Percentiles rank a stretch among this genome's conserved stretches.
Evolutionary conservation across 768 basidiomycete species (phyloP).

Genomic region (Neoboletus magnificus): DNA sequence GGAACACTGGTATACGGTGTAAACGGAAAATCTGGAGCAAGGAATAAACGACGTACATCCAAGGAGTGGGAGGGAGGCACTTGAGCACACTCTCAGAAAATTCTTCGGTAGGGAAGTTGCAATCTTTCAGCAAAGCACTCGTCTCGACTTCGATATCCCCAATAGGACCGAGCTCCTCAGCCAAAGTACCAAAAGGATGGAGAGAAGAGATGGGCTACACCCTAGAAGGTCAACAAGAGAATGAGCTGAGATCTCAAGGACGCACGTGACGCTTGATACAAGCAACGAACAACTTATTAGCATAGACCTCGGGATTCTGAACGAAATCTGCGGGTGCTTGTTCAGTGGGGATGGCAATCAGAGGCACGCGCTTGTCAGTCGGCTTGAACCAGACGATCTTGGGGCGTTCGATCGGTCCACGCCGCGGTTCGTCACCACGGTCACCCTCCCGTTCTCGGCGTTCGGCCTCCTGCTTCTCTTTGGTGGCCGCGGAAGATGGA

Average conservation of each 20-base stretch:
- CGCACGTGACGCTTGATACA: constrained; percentile 97
- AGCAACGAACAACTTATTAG: constrained; percentile 89
- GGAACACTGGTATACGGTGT: constrained; percentile 57
- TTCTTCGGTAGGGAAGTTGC: constrained; percentile 98
- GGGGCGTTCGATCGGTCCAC: constrained; percentile 79
- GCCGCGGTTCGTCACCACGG: constrained; percentile 77
- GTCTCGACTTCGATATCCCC: constrained; percentile 99
- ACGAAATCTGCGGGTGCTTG: constrained; percentile 97
- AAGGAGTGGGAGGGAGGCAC: constrained; percentile 93
- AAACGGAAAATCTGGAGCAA: neutral
- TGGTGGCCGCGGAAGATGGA: constrained; percentile 94
- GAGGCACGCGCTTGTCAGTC: constrained; percentile 96
- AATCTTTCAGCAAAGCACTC: constrained; percentile 94
- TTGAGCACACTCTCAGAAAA: constrained; percentile 94
- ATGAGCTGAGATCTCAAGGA: constrained; percentile 16
- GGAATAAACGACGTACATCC: constrained; percentile 57
- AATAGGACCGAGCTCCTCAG: constrained; percentile 96
- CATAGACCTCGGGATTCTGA: constrained; percentile 88
- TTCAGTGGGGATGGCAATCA: constrained; percentile 98
- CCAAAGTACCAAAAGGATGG: constrained; percentile 97
- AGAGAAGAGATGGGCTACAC: constrained; percentile 86
- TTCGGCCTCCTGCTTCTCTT: constrained; percentile 98
- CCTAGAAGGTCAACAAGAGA: constrained; percentile 18
- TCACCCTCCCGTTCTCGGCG: constrained; percentile 96
- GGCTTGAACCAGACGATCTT: constrained; percentile 99